Evolutionary conservation across 331 rosid genomes (phyloP).

Genomic region (Acacia concinna): DNA sequence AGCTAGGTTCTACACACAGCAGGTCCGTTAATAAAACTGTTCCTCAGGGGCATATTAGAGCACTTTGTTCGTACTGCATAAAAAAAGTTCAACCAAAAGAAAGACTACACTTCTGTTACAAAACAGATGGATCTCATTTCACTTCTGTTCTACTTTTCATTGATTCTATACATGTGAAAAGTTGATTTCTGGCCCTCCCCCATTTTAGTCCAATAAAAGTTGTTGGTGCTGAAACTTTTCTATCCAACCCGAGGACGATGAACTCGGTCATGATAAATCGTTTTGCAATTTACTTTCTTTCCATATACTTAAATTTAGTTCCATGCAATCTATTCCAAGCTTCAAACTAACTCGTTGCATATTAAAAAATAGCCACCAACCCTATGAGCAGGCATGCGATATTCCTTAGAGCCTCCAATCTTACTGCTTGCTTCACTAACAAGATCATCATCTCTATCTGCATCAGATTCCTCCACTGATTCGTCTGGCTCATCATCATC

Average conservation of each 20-base stretch:
- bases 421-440: neutral
- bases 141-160: neutral
- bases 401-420: neutral
- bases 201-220: slow-evolving; percentile 11
- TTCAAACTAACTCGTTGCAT: slow-evolving; percentile 13
- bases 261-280: neutral
- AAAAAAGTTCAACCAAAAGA: neutral
- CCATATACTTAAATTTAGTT: slow-evolving; percentile 22
- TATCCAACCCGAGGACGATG: slow-evolving; percentile 1
- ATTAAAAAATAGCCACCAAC: slow-evolving; percentile 23
- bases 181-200: neutral
- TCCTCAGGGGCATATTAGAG: too few relatives aligned
- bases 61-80: too few relatives aligned
- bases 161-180: slow-evolving; percentile 5
- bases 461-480: slow-evolving; percentile 46
- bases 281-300: slow-evolving; percentile 6
- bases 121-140: neutral
- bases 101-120: neutral
- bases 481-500: slow-evolving; percentile 44
- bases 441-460: slow-evolving; percentile 32
- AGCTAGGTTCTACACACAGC: too few relatives aligned
- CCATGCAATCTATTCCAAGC: slow-evolving; percentile 10
- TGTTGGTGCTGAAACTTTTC: neutral
- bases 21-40: too few relatives aligned
- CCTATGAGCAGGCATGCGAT: neutral